These are phyloP conservation scores for Elongisporangium undulatum DNA, from an alignment of 352 stramenopile species.

Conservation along the genomic window DNA sequence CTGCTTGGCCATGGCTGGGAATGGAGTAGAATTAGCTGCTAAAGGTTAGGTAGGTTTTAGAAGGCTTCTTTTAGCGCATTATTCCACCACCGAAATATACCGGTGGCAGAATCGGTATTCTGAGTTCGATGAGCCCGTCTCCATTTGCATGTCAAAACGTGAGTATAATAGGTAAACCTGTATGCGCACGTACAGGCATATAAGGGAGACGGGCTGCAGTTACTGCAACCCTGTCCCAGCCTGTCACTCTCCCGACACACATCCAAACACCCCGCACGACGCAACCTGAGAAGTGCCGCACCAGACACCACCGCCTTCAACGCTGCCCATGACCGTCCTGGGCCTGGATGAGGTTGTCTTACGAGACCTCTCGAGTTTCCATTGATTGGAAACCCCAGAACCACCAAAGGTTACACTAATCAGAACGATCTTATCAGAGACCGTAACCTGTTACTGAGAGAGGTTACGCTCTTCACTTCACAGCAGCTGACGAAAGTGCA, in stretches of 20 bases:
- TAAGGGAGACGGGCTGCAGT: not conserved
- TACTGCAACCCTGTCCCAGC: not conserved
- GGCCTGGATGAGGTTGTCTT: too few relatives aligned
- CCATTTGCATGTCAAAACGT: not conserved
- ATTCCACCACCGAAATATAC: not conserved
- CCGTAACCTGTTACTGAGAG: not conserved
- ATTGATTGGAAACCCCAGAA: not conserved
- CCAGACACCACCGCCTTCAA: not conserved
- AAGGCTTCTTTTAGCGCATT: not conserved
- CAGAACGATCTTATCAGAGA: not conserved
- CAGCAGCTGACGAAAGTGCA: not conserved
- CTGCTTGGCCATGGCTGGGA: constrained; percentile 13
- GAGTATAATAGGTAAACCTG: not conserved
- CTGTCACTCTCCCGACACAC: not conserved
- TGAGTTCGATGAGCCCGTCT: not conserved
- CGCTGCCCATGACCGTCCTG: too few relatives aligned
- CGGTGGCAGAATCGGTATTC: not conserved
- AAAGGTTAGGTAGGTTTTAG: not conserved
- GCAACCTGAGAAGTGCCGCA: not conserved
- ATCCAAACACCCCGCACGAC: not conserved
- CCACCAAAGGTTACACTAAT: too few relatives aligned
- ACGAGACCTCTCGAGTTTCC: not conserved
- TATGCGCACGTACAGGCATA: not conserved
- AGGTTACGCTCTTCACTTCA: not conserved
- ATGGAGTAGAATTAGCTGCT: not conserved